Base-by-base conservation (phyloP, 345 rosid genomes). In the Populus pruinosa region DNA sequence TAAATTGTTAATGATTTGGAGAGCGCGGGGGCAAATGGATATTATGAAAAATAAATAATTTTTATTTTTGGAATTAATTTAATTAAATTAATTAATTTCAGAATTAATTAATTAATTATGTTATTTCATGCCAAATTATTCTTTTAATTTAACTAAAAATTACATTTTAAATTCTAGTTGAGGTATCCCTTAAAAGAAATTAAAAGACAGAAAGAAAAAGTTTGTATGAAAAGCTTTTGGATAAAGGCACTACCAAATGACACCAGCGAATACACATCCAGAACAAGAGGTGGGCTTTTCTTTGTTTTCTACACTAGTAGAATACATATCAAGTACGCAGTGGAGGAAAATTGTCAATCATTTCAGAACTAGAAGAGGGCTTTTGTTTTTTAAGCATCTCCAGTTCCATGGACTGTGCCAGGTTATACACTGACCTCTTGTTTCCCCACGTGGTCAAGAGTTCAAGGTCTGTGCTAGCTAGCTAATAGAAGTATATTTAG, bases 381-480 rank as follows among this genome's bases (percentile, higher is more conserved):
- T 31, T 18, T 23, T 17, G 47, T 39, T 16, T 13, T n/a, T 69
- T 49, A 69, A 39, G 17, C 71, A 43, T 35, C 53, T 69, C 38
- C n/a, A 5, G 41, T 71, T 77, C 82, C 66, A 90, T 91, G 96
- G 91, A 88, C 35, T 87, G 74, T 83, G 78, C 79, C 17, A 35
- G 68, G 71, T 78, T 82, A 14, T 67, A 56, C 78, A 80, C 79
- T 59, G 85, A 63, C 49, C 73, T 71, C 39, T 39, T 71, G 47
- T 70, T 76, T 25, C 80, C 85, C 20, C 85, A 62, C 73, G 71
- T 72, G 74, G 56, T 83, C 87, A 71, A 74, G 70, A 83, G 64
- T 76, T 77, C 90, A 81, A 79, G 90, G 86, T 85, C 39, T 53
- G 27, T 2, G 12, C 41, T 39, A 39, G 43, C 53, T 43, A 43